Percentiles rank a stretch among this genome's conserved stretches.
Evolutionary conservation across 2,329 filamentous ascomycete species (phyloP).

Genomic region (Teratosphaeria pseudoeucalypti): DNA sequence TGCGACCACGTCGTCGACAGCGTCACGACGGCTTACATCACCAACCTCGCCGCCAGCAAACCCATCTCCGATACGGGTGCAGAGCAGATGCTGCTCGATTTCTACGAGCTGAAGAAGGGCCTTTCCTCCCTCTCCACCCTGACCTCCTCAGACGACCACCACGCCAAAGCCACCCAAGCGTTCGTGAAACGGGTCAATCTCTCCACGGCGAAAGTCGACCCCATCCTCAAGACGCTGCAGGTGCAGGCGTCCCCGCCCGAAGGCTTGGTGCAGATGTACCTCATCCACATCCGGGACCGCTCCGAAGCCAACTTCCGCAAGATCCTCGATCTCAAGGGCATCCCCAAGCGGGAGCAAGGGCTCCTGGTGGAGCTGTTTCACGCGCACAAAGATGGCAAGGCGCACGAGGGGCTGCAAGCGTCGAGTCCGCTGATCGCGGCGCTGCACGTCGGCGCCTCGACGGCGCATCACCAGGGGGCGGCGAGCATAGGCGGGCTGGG

Average conservation of each 20-base stretch:
- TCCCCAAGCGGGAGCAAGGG: constrained; percentile 71
- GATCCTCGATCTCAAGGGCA: constrained; percentile 88
- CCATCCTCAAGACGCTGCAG: constrained; percentile 90
- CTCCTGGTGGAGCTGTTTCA: constrained; percentile 86
- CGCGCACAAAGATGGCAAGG: constrained; percentile 59
- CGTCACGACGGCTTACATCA: constrained; percentile 66
- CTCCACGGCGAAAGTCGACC: constrained; percentile 75
- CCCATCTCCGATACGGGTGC: constrained; percentile 90
- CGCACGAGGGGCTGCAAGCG: constrained; percentile 58
- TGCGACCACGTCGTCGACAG: constrained; percentile 93
- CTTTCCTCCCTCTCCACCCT: constrained; percentile 60
- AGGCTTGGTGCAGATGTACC: constrained; percentile 89
- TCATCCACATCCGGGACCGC: constrained; percentile 91
- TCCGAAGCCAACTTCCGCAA: constrained; percentile 94
- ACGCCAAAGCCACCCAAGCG: constrained; percentile 39
- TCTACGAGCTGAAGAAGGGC: constrained; percentile 76
- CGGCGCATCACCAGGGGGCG: constrained; percentile 19
- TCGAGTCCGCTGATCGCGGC: constrained; percentile 59
- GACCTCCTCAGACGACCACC: constrained; percentile 42
- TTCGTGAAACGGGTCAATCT: constrained; percentile 81
- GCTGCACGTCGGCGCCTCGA: constrained; percentile 40
- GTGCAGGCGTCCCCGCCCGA: constrained; percentile 85
- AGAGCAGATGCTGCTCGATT: constrained; percentile 95
- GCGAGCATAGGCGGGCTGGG: constrained; percentile 29
- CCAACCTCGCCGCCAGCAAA: constrained; percentile 76